Conservation (phyloP, 176 grass and related monocot species). For the Cymbopogon citratus region DNA sequence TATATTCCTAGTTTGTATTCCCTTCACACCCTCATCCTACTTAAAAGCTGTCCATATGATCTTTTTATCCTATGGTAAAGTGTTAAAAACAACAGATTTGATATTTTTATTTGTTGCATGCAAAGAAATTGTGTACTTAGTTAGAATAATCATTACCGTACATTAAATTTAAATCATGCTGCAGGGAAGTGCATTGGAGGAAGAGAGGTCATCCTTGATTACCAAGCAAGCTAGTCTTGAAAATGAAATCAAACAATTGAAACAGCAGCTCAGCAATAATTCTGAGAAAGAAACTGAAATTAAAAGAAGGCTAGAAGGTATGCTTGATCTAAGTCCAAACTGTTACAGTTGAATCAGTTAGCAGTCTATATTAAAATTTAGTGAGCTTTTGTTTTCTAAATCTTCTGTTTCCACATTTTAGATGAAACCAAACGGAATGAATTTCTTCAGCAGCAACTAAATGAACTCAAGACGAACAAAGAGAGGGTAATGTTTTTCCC, state of each 20-base stretch:
- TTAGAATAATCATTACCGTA: conserved; percentile 7
- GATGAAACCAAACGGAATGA: conserved; percentile 65
- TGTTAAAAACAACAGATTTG: background rate
- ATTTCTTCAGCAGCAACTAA: conserved; percentile 59
- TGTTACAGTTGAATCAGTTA: too few relatives aligned
- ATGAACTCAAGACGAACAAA: conserved; percentile 68
- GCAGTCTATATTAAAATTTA: too few relatives aligned
- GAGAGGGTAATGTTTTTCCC: conserved; percentile 51
- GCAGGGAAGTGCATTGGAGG: conserved; percentile 56
- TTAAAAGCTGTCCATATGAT: background rate
- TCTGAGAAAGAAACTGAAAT: conserved; percentile 43
- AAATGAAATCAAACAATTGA: conserved; percentile 74
- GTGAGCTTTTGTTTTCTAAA: background rate
- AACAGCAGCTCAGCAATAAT: conserved; percentile 46
- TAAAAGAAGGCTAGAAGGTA: background rate
- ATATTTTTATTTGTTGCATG: background rate
- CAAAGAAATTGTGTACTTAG: background rate
- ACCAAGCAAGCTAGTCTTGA: conserved; percentile 49
- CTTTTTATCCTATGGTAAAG: background rate
- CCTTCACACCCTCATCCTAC: background rate
- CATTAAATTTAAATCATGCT: conserved; percentile 34
- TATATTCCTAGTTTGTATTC: background rate
- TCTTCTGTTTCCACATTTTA: conserved; percentile 39
- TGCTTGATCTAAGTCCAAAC: too few relatives aligned
- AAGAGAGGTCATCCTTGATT: conserved; percentile 36